phyloP scores from a whole-genome alignment of 371 early-diverging fungal genomes.

The Vittaforma corneae region DNA sequence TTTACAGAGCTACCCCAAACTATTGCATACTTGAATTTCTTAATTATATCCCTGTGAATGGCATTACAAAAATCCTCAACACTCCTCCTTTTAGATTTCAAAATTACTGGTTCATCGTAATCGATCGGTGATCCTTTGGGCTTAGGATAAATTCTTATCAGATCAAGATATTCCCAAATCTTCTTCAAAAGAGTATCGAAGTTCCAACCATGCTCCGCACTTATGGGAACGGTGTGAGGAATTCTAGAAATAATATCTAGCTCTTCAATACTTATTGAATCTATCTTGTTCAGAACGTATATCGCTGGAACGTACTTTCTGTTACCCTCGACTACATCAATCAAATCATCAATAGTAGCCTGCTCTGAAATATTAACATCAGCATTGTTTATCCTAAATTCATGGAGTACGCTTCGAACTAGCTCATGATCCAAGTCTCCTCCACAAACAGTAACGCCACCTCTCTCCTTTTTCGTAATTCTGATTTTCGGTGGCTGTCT shows the following conservation, averaged over 20 bases:
- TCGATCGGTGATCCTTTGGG: conserved; percentile 93
- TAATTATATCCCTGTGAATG: conserved; percentile 86
- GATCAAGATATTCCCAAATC: conserved; percentile 52
- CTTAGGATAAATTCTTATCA: conserved; percentile 76
- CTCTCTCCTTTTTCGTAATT: conserved; percentile 86
- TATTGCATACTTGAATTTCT: conserved; percentile 83
- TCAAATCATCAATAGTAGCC: conserved; percentile 87
- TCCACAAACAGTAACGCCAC: conserved; percentile 83
- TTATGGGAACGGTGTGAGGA: conserved; percentile 89
- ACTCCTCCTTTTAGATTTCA: conserved; percentile 65
- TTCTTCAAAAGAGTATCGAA: conserved; percentile 88
- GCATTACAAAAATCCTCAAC: conserved; percentile 91
- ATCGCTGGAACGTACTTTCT: conserved; percentile 85
- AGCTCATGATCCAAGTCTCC: conserved; percentile 76
- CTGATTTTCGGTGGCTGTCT: conserved; percentile 69
- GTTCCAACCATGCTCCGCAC: conserved; percentile 93
- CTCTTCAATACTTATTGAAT: conserved; percentile 86
- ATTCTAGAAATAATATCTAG: conserved; percentile 78
- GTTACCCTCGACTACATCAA: conserved; percentile 87
- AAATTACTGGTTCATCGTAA: conserved; percentile 83
- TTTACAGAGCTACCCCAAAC: conserved; percentile 97
- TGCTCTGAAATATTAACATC: conserved; percentile 77
- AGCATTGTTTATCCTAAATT: conserved; percentile 89
- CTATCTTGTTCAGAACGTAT: conserved; percentile 95
- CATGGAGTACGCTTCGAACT: conserved; percentile 81